A percentile compares a stretch with the other conserved stretches of the same genome.
These are phyloP conservation scores for grape (Vitis vinifera) DNA, from an alignment of 164 flowering plant species.

Conservation along the genomic window ASM3070453v1 NC_081808.1:22215501-22216000, in stretches of 20 bases:
- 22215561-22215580: conserved; percentile 48
- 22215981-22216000: neutral
- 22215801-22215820: neutral
- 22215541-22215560: conserved; percentile 58
- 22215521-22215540: conserved; percentile 76
- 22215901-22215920: conserved; percentile 62
- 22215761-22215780: conserved; percentile 6
- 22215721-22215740: conserved; percentile 72
- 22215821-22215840: neutral
- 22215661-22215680: conserved; percentile 71
- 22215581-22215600: conserved; percentile 47
- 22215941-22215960: conserved; percentile 44
- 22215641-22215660: conserved; percentile 82
- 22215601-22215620: conserved; percentile 63
- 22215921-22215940: conserved; percentile 57
- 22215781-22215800: neutral
- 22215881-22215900: conserved; percentile 54
- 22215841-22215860: conserved; percentile 67
- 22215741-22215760: conserved; percentile 68
- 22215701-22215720: conserved; percentile 73
- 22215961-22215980: neutral
- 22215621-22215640: conserved; percentile 82
- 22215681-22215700: conserved; percentile 73
- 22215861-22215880: conserved; percentile 50
- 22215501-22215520: conserved; percentile 93